phyloP scores from a whole-genome alignment of 306 rosid genomes.

The Rubus parviflorus region DNA sequence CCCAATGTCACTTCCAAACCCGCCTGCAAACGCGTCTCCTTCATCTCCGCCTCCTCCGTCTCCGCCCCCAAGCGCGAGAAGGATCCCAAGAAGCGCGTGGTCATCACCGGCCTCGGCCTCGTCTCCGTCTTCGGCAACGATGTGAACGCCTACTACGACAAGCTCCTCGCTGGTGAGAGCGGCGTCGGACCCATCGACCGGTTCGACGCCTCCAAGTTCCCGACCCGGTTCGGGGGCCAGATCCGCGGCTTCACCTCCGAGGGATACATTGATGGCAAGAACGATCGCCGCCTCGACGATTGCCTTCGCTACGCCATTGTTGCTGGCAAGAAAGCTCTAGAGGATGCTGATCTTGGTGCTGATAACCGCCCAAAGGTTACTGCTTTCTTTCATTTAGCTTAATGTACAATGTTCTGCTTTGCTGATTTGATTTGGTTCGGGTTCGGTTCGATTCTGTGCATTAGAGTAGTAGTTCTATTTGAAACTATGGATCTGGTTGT shows the following conservation, averaged over 20 bases:
- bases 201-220: constrained; percentile 89
- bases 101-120: constrained; percentile 84
- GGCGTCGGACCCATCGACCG: constrained; percentile 76
- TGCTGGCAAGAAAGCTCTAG: constrained; percentile 92
- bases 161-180: constrained; percentile 84
- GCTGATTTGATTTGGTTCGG: too few species aligned
- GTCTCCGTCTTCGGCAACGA: constrained; percentile 91
- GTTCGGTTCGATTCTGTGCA: too few species aligned
- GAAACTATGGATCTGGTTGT: constrained; percentile 16
- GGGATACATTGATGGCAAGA: constrained; percentile 93
- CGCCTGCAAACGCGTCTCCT: constrained; percentile 29
- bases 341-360: constrained; percentile 67
- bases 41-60: constrained; percentile 46
- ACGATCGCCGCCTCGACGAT: constrained; percentile 86
- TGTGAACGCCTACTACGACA: constrained; percentile 71
- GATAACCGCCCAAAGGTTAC: constrained; percentile 61
- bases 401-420: too few species aligned
- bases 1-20: constrained; percentile 21
- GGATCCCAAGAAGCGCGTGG: constrained; percentile 95
- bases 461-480: neutral
- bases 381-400: neutral
- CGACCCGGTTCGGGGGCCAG: constrained; percentile 94
- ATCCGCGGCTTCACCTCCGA: constrained; percentile 75
- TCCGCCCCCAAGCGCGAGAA: constrained; percentile 77
- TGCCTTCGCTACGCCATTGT: constrained; percentile 90